Base-by-base conservation (phyloP, 2,329 filamentous ascomycete species). In the Fusarium neocosmosporiellum region DNA sequence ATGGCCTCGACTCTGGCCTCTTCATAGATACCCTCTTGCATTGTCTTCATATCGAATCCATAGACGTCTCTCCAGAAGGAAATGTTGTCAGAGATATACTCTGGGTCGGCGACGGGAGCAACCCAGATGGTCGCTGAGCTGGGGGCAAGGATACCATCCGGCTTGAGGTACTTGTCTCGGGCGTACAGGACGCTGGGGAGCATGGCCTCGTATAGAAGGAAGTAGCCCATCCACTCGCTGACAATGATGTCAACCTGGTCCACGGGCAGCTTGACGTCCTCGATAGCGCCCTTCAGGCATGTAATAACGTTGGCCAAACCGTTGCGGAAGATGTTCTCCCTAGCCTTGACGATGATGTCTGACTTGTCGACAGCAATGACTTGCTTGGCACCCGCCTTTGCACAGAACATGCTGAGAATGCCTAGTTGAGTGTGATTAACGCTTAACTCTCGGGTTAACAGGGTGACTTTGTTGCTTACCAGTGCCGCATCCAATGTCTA, bases 191-290 rank as follows among this genome's bases (percentile, higher is more conserved):
- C 94, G 57, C 94, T 97, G 72, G 96, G 94, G 31, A 98, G 90
- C 95, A 98, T 98, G 64, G 95, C 94, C 83, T 98, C 95, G 81
- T 97, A 98, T 7, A 98, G 88, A 20, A 98, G 88, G 72, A 92
- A 94, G 81, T 98, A 98, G 33, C 95, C 95, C 95, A 98, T 98
- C 95, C 95, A 98, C 82, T 98, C 95, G 67, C 94, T 97, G 69
- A 98, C 92, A 79, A 98, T 98, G 78, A 98, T 92, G 83, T 98
- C 96, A 53, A 98, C 95, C 78, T 95, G 86, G 62, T 90, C 86
- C 9, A 96, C 92, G 1, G 93, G 95, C 24, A 95, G 87, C 65
- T 84, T 87, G 63, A 97, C 93, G 74, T 98, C 95, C 81, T 98
- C 96, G 69, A 98, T 93, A 78, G 94, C 94, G 39, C 96, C 95